Base-by-base conservation (phyloP, 768 basidiomycete genomes). In the Clathrus columnatus region DNA sequence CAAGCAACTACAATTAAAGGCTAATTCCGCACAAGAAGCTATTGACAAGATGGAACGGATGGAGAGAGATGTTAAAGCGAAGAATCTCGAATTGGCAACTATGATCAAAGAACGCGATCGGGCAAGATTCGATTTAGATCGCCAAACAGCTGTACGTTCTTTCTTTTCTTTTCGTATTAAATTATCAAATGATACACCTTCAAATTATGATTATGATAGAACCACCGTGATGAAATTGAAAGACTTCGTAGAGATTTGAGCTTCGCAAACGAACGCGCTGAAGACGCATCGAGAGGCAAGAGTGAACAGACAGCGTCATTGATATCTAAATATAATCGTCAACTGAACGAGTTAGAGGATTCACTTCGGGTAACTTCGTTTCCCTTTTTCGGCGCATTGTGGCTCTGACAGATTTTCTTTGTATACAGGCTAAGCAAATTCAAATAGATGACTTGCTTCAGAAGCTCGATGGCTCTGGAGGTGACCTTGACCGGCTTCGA, bases 41-140 rank as follows among this genome's bases (percentile, higher is more conserved):
- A 86, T 98, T 45, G 95, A 99, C 68, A 85, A 85, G 61, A 98
- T 99, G 93, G 96, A 98, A 69, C 78, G 94, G 56, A 98, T 98
- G 93, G 96, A 99, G 67, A 78, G 93, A 29, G 96, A 99, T 67
- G 75, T 98, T 63, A 99, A 98, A 72, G 78, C 90, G 18, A 99
- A 99, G 80, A 99, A 97, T 66, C 70, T 99, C 54, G 96, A 99
- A 68, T 75, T 99, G 20, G 96, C 96, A 21, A 95, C 98, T 66
- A 99, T 99, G 96, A 87, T 99, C 62, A 81, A 95, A 45, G 96
- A 99, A 69, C 83, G 96, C 28, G 96, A 99, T 67, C 79, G 94
- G 54, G 93, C 95, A 29, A 77, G 96, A 44, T 98, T 96, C 64
- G 96, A 99, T 61, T 74, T 97, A 21, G 96, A 99, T 66, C 78